Conservation (phyloP, 2,329 filamentous ascomycete genomes). For the Fusarium sp. region DNA sequence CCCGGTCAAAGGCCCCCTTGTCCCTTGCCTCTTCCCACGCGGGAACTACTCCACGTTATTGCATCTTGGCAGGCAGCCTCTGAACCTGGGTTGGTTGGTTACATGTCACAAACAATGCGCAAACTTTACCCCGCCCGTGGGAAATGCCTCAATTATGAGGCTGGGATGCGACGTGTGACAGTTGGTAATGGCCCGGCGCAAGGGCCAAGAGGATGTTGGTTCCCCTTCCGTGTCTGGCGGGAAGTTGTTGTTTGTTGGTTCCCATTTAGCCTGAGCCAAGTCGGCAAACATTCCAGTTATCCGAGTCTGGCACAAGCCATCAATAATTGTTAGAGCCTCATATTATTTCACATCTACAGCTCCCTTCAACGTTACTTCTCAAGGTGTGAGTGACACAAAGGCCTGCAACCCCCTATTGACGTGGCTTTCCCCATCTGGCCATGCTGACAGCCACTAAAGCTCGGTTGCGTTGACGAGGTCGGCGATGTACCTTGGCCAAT, state of each 20-base stretch:
- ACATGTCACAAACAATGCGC: neutral
- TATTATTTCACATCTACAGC: neutral
- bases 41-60: neutral
- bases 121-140: neutral
- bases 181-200: neutral
- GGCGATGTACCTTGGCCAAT: neutral
- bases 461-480: neutral
- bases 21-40: neutral
- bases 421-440: neutral
- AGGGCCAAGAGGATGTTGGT: neutral
- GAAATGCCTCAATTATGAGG: neutral
- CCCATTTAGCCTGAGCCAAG: neutral
- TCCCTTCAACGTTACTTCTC: neutral
- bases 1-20: neutral
- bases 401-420: neutral
- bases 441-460: neutral
- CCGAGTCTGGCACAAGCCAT: neutral
- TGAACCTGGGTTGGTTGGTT: neutral
- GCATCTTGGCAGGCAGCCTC: neutral
- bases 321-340: neutral
- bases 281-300: neutral
- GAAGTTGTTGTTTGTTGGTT: neutral
- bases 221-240: neutral
- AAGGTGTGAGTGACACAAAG: neutral
- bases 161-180: neutral